These are phyloP conservation scores for Fusarium metavorans DNA, from an alignment of 2,329 filamentous ascomycete species.

Conservation along the genomic window DNA sequence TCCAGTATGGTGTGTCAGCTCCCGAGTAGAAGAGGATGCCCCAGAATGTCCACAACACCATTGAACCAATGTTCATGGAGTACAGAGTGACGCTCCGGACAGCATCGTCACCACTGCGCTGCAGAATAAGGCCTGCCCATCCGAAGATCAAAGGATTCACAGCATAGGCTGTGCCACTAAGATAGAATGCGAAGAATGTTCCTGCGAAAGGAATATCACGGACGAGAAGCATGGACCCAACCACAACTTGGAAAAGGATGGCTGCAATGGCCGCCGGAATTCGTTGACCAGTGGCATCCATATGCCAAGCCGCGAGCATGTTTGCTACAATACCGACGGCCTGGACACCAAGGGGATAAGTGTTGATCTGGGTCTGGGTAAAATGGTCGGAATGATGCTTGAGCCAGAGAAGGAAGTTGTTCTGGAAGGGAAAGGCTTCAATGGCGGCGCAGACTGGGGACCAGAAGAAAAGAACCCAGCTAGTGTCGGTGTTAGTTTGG, in stretches of 20 bases:
- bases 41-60: conserved; percentile 59
- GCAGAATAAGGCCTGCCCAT: conserved; percentile 42
- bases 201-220: conserved; percentile 32
- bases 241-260: conserved; percentile 31
- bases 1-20: conserved; percentile 57
- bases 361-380: conserved; percentile 42
- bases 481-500: neutral
- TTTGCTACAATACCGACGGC: conserved; percentile 43
- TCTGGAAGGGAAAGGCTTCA: conserved; percentile 39
- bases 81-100: conserved; percentile 54
- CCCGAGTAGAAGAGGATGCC: conserved; percentile 57
- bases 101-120: conserved; percentile 52
- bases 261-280: conserved; percentile 30
- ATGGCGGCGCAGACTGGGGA: conserved; percentile 42
- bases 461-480: conserved; percentile 55
- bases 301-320: conserved; percentile 35
- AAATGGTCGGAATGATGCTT: conserved; percentile 37
- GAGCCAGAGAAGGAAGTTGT: conserved; percentile 42
- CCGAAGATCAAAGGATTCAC: conserved; percentile 45
- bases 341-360: conserved; percentile 41
- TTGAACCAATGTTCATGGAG: conserved; percentile 55
- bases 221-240: conserved; percentile 37
- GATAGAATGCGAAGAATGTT: conserved; percentile 39
- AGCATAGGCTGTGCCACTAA: conserved; percentile 39
- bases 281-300: conserved; percentile 33